A percentile compares a stretch with the other conserved stretches of the same genome.
Evolutionary conservation across 768 basidiomycete genomes (phyloP).

Genomic region (Tubosaeta brunneosetosa): DNA sequence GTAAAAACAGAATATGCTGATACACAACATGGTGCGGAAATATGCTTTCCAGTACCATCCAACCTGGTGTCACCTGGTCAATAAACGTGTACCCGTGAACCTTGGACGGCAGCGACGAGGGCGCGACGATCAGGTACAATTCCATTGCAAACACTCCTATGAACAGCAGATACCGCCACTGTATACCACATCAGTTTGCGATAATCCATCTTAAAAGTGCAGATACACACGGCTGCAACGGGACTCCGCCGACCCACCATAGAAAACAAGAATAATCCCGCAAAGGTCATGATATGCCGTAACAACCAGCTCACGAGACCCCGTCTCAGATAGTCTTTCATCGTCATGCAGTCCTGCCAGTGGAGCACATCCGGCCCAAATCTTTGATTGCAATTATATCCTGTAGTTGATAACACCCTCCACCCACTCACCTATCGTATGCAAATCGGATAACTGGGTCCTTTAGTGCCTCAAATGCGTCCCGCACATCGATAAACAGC

Average conservation of each 20-base stretch:
- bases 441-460: constrained; percentile 77
- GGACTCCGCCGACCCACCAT: constrained; percentile 55
- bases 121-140: constrained; percentile 59
- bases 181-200: constrained; percentile 13
- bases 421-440: constrained; percentile 66
- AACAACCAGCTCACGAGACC: constrained; percentile 60
- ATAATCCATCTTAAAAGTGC: constrained; percentile 4
- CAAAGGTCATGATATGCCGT: constrained; percentile 61
- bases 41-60: constrained; percentile 34
- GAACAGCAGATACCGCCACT: constrained; percentile 84
- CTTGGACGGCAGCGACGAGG: constrained; percentile 12
- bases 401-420: not conserved
- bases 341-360: constrained; percentile 67
- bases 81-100: constrained; percentile 21
- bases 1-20: constrained; percentile 75
- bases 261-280: constrained; percentile 58
- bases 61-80: constrained; percentile 10
- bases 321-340: constrained; percentile 61
- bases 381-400: constrained; percentile 32
- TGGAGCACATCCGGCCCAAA: constrained; percentile 70
- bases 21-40: constrained; percentile 67
- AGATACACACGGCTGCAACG: constrained; percentile 57
- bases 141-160: constrained; percentile 57
- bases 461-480: constrained; percentile 75
- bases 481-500: constrained; percentile 64